Evolutionary conservation across 2,329 filamentous ascomycete genomes (phyloP).

Genomic region (Aspergillus nomiae): DNA sequence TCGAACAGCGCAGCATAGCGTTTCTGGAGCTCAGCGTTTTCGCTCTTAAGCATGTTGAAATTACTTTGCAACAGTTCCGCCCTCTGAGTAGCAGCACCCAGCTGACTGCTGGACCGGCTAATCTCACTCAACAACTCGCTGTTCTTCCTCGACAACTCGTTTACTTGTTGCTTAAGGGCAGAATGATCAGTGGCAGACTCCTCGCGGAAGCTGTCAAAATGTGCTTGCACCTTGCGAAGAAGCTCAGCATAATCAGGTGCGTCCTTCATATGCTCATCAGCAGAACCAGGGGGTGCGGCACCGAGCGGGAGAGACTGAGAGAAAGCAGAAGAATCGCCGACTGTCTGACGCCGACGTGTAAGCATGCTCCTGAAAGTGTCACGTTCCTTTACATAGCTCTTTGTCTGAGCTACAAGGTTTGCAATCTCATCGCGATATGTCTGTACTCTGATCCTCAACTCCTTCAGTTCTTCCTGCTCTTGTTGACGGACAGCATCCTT

Average conservation of each 20-base stretch:
- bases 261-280: constrained; percentile 49
- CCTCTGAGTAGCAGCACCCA: constrained; percentile 78
- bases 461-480: constrained; percentile 70
- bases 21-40: constrained; percentile 86
- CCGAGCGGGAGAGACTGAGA: constrained; percentile 68
- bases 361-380: constrained; percentile 97
- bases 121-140: constrained; percentile 79
- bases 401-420: constrained; percentile 77
- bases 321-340: constrained; percentile 64
- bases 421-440: constrained; percentile 83
- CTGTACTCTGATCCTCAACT: constrained; percentile 70
- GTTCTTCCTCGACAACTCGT: constrained; percentile 79
- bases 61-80: constrained; percentile 90
- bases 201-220: constrained; percentile 86
- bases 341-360: constrained; percentile 70
- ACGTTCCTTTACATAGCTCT: constrained; percentile 92
- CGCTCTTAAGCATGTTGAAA: constrained; percentile 76
- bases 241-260: constrained; percentile 74
- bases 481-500: constrained; percentile 57
- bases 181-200: constrained; percentile 81
- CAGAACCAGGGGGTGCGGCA: constrained; percentile 47
- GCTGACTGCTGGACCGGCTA: constrained; percentile 76
- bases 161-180: constrained; percentile 81
- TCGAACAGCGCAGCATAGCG: constrained; percentile 76
- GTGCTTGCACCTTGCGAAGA: constrained; percentile 81